These are phyloP conservation scores for Solanum hybrid DNA, from an alignment of 305 asterid species.

Conservation along the genomic window DNA sequence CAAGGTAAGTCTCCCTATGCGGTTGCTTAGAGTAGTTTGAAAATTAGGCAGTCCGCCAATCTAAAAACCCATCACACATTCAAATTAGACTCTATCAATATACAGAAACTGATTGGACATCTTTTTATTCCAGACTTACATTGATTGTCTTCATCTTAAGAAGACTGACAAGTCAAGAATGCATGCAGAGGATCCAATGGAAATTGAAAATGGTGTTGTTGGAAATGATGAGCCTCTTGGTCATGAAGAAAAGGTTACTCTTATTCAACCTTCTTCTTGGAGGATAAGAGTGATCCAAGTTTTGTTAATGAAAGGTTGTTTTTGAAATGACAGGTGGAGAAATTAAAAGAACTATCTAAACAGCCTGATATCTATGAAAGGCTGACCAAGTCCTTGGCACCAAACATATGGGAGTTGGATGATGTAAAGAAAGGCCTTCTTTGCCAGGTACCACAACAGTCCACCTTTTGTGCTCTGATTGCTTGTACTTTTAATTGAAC, in stretches of 20 bases:
- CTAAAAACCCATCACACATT: background rate
- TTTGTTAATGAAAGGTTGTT: slow-evolving; percentile 7
- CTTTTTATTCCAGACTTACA: slow-evolving; percentile 64
- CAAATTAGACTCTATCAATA: background rate
- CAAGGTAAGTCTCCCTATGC: slow-evolving; percentile 39
- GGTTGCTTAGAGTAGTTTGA: background rate
- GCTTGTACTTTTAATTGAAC: background rate
- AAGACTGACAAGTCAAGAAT: slow-evolving; percentile 81
- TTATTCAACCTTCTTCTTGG: background rate
- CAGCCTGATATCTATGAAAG: slow-evolving; percentile 87
- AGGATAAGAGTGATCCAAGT: background rate
- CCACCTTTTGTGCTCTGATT: background rate
- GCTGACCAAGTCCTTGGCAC: slow-evolving; percentile 89
- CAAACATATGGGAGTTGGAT: slow-evolving; percentile 99
- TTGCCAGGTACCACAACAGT: slow-evolving; percentile 58
- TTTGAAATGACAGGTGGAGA: slow-evolving; percentile 46
- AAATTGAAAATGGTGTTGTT: slow-evolving; percentile 40
- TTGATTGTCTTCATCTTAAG: slow-evolving; percentile 94
- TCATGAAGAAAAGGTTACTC: slow-evolving; percentile 44
- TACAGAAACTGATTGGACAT: background rate
- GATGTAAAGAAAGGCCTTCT: slow-evolving; percentile 98
- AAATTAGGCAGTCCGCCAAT: background rate
- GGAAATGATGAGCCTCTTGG: slow-evolving; percentile 33
- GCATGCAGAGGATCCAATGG: slow-evolving; percentile 69
- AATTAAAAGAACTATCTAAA: slow-evolving; percentile 64